A percentile compares a stretch with the other conserved stretches of the same genome.
Conservation (phyloP, 352 stramenopile genomes). For the Globisporangium recalcitrans region DNA sequence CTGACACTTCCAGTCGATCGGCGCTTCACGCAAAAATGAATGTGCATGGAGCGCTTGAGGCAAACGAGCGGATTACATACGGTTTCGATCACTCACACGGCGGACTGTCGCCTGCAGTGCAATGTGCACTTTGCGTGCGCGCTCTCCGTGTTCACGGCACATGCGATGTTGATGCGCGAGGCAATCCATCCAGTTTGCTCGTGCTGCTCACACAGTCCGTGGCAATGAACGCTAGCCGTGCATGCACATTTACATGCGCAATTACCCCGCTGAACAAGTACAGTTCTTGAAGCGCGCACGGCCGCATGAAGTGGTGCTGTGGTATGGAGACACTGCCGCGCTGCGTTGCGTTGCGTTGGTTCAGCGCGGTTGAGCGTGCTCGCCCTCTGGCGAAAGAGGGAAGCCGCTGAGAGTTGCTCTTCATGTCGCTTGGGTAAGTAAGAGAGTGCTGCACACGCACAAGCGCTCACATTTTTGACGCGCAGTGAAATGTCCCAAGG, state of each 20-base stretch:
- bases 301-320: too few species aligned
- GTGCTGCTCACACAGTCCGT: too few species aligned
- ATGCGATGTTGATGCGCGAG: neutral
- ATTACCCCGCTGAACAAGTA: neutral
- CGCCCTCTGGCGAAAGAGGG: neutral
- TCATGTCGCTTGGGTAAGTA: neutral
- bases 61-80: neutral
- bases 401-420: neutral
- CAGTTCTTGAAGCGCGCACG: neutral
- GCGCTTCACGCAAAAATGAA: neutral
- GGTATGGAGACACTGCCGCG: neutral
- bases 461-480: neutral
- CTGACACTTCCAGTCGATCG: neutral
- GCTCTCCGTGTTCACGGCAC: neutral
- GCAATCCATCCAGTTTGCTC: neutral
- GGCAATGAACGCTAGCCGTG: too few species aligned
- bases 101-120: neutral
- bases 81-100: slow-evolving; percentile 1
- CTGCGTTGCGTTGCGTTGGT: neutral
- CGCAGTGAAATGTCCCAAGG: neutral
- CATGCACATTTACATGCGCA: neutral
- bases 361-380: neutral
- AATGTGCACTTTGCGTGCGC: neutral
- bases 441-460: neutral
- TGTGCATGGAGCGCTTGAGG: slow-evolving; percentile 1